Conservation (phyloP, 1,284 basidiomycete genomes). For the Melampsora larici-populina region DNA sequence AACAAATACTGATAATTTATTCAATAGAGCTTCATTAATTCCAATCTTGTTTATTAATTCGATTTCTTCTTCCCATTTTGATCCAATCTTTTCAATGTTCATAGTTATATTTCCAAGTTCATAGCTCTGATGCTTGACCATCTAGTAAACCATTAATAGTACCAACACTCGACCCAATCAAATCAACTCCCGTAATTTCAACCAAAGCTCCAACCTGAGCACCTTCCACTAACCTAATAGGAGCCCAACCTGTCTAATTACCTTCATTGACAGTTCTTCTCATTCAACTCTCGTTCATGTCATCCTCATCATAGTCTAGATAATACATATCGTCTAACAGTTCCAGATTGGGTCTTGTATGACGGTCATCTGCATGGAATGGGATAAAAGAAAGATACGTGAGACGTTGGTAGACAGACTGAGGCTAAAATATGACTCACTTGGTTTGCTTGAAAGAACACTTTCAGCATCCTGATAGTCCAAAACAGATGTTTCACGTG, state of each 20-base stretch:
- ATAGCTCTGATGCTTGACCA: not conserved
- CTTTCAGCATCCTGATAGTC: too few species aligned
- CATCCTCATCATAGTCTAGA: too few species aligned
- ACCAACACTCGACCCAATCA: constrained; percentile 53
- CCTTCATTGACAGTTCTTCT: constrained; percentile 41
- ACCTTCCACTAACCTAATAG: constrained; percentile 17
- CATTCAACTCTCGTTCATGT: constrained; percentile 42
- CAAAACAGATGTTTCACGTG: too few species aligned
- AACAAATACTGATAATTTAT: not conserved
- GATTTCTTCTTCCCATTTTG: not conserved
- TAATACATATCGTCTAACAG: too few species aligned
- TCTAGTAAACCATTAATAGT: constrained; percentile 47
- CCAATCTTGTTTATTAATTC: not conserved
- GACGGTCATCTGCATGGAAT: too few species aligned
- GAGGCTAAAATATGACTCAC: too few species aligned
- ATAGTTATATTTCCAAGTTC: not conserved
- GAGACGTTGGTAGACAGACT: too few species aligned
- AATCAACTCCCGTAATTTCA: constrained; percentile 54
- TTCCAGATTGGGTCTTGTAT: too few species aligned
- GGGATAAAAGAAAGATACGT: too few species aligned
- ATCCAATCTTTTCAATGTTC: not conserved
- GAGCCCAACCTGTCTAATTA: not conserved
- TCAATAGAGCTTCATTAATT: not conserved
- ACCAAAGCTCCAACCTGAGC: constrained; percentile 49
- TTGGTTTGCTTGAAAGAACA: too few species aligned